A percentile compares a stretch with the other conserved stretches of the same genome.
phyloP scores from a whole-genome alignment of 805 yeast genomes.

The Cyberlindnera mrakii region DNA sequence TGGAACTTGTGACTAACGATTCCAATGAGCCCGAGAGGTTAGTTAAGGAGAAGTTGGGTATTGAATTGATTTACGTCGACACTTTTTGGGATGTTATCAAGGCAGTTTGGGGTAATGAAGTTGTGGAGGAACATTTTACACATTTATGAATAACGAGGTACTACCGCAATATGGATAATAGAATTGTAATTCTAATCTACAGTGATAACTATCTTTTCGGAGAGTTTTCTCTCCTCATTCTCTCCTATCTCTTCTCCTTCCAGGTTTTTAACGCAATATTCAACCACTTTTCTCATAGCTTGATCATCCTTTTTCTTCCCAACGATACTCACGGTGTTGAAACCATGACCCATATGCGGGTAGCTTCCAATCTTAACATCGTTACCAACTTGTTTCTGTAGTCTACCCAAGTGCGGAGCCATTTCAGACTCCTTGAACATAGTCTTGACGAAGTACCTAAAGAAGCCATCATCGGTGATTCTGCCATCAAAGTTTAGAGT shows the following conservation, averaged over 20 bases:
- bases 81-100: constrained; percentile 74
- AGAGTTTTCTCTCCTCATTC: constrained; percentile 42
- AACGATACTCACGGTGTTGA: constrained; percentile 68
- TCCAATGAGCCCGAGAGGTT: constrained; percentile 43
- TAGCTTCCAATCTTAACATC: constrained; percentile 74
- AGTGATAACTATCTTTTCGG: constrained; percentile 1
- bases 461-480: constrained; percentile 19
- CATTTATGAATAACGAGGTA: constrained; percentile 4
- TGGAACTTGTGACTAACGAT: constrained; percentile 15
- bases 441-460: constrained; percentile 59
- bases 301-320: constrained; percentile 42
- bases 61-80: constrained; percentile 58
- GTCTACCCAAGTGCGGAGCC: constrained; percentile 52
- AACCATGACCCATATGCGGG: constrained; percentile 63
- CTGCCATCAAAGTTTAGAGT: constrained; percentile 33
- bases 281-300: constrained; percentile 39
- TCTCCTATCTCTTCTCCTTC: constrained; percentile 52
- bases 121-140: constrained; percentile 9
- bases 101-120: constrained; percentile 59
- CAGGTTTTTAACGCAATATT: constrained; percentile 38
- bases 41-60: constrained; percentile 47
- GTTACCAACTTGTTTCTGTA: constrained; percentile 38
- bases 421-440: constrained; percentile 54
- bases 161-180: background rate
- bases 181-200: background rate